Evolutionary conservation across 371 early-diverging fungal genomes (phyloP), one percentile per base, ranked within the genome.

Genomic region (Haplosporangium sp.): DNA sequence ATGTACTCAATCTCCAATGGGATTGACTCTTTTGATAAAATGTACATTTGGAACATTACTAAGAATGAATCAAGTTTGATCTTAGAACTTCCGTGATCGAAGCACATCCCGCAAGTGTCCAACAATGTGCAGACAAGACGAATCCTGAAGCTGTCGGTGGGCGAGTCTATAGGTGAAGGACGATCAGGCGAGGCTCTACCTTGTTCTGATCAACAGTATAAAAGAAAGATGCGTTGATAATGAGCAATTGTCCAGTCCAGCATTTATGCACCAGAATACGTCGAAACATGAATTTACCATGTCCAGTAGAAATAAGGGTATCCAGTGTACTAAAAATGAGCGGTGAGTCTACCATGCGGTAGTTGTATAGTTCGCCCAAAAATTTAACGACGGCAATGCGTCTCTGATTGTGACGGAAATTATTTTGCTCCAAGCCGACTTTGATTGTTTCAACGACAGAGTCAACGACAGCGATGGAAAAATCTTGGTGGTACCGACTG

Each of bases 141-240:
- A 27, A 97, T 90, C 40, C 99, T 92, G 91, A 99, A 98, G 77
- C 93, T 97, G 82, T 98, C 98, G 73, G 91, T 84, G 10, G 95
- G 92, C 4, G 92, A 87, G 74, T 99, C 99, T 13, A 95, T 82
- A 4, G 90, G 87, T 65, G 90, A 91, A 27, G 84, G 85, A 5
- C 89, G 85, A 15, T 89, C 92, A 48, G 88, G 90, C 5, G 87
- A 84, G 34, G 95, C 93, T 38, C 96, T 77, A 17, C 96, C 95
- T 63, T 88, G 89, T 13, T 94, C 91, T 90, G 87, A 62, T 19
- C 13, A 42, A 35, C 39, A n/a, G 2, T 17, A 11, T 20, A 63
- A 20, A 35, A 40, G 7, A 8, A n/a, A 10, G 37, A 53, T 50
- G n/a, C 27, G 27, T n/a, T n/a, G 6, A 50, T n/a, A n/a, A n/a